A percentile compares a stretch with the other conserved stretches of the same genome.
Evolutionary conservation across 257 asterid genomes (phyloP).

Genomic region (Capsicum pubescens): DNA sequence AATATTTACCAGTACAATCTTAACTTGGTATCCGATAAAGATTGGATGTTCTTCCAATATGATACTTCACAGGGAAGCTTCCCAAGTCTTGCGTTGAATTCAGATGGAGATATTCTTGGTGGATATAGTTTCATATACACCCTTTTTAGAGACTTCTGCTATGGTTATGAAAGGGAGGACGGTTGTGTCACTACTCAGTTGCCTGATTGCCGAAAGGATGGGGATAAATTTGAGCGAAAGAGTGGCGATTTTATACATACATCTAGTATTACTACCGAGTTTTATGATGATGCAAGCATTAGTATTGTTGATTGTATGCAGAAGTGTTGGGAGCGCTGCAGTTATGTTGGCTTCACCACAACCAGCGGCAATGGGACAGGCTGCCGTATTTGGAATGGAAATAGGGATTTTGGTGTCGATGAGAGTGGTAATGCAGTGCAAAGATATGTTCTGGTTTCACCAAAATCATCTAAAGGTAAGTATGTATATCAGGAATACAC

Average conservation of each 20-base stretch:
- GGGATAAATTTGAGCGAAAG: constrained; percentile 25
- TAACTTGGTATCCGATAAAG: background rate
- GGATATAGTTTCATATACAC: background rate
- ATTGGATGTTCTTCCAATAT: background rate
- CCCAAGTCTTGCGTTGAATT: background rate
- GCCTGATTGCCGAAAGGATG: constrained; percentile 31
- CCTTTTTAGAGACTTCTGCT: background rate
- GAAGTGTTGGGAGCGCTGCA: background rate
- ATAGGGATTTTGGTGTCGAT: background rate
- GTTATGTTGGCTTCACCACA: background rate
- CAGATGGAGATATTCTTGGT: background rate
- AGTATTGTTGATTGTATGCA: background rate
- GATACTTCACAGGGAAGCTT: background rate
- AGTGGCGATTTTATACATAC: background rate
- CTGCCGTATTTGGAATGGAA: background rate
- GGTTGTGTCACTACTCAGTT: constrained; percentile 33
- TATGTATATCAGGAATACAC: background rate
- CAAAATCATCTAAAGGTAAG: background rate
- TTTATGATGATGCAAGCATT: background rate
- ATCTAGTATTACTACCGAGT: too few relatives aligned
- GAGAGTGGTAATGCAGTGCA: background rate
- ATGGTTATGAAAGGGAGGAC: constrained; percentile 19
- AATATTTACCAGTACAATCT: background rate
- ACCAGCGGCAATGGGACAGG: background rate
- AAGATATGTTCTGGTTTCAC: background rate